Evolutionary conservation across 495 filamentous ascomycete genomes (phyloP).

Genomic region (Pseudoneurospora amorphoporcata): DNA sequence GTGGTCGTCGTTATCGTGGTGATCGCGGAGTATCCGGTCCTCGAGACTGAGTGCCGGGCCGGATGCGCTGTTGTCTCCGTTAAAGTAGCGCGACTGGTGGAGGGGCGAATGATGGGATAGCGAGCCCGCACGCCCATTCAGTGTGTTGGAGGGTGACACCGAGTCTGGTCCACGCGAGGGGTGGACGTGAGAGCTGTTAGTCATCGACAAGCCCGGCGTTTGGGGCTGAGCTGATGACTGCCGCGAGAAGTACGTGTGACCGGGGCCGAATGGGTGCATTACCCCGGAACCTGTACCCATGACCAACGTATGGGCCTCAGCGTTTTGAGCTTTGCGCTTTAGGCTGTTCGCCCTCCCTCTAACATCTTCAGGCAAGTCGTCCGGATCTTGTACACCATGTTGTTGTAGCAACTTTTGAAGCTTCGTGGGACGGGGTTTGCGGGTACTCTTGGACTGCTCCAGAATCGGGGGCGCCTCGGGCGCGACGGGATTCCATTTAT

Average conservation of each 20-base stretch:
- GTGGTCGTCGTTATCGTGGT: constrained; percentile 21
- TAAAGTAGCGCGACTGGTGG: constrained; percentile 28
- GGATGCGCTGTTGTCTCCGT: constrained; percentile 19
- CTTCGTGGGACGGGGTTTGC: constrained; percentile 95
- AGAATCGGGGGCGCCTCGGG: constrained; percentile 74
- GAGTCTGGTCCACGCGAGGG: constrained; percentile 14
- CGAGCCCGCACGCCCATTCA: constrained; percentile 18
- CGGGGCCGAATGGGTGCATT: constrained; percentile 19
- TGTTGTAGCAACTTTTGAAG: constrained; percentile 90
- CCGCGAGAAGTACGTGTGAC: constrained; percentile 28
- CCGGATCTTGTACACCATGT: constrained; percentile 74
- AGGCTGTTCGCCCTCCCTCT: constrained; percentile 62
- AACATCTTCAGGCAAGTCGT: constrained; percentile 73
- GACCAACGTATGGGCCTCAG: constrained; percentile 28
- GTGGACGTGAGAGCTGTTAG: constrained; percentile 23
- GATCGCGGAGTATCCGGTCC: constrained; percentile 29
- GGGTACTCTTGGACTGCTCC: constrained; percentile 79
- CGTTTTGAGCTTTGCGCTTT: constrained; percentile 44
- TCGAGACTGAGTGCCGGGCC: constrained; percentile 29
- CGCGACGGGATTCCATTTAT: constrained; percentile 92
- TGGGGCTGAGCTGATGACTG: constrained; percentile 28
- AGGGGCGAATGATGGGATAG: constrained; percentile 12
- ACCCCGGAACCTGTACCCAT: constrained; percentile 24
- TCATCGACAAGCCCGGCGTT: constrained; percentile 26
- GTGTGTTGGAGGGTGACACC: constrained; percentile 19